These are phyloP conservation scores for Protomyces arabidopsidicola DNA, from an alignment of 1,139 yeast species.

Conservation along the genomic window DNA sequence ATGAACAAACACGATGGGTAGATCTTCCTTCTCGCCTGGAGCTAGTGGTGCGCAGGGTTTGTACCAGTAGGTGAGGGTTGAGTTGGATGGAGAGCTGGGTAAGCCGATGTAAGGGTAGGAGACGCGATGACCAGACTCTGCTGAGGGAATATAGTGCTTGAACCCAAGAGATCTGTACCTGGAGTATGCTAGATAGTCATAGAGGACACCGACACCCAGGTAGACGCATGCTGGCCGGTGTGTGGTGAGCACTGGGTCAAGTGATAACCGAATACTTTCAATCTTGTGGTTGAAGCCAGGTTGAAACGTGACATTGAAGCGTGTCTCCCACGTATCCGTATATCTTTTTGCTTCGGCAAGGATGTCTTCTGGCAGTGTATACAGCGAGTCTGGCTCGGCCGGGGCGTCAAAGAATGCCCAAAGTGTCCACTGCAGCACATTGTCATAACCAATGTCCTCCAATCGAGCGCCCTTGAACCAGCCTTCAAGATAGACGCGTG, in stretches of 20 bases:
- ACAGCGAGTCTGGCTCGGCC: constrained; percentile 8
- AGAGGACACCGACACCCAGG: constrained; percentile 18
- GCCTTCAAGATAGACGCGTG: constrained; percentile 14
- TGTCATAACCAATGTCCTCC: constrained; percentile 23
- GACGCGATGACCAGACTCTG: constrained; percentile 18
- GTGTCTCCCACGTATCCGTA: neutral
- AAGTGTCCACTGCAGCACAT: constrained; percentile 23
- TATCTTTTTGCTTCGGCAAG: constrained; percentile 6
- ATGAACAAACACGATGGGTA: constrained; percentile 26
- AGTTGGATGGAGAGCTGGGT: constrained; percentile 14
- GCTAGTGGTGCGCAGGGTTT: constrained; percentile 4
- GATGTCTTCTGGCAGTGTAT: constrained; percentile 2
- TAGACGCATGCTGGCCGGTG: constrained; percentile 26
- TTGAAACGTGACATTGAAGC: neutral
- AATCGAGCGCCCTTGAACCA: constrained; percentile 26
- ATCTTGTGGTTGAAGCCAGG: constrained; percentile 12
- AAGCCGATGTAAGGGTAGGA: constrained; percentile 20
- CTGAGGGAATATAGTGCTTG: constrained; percentile 18
- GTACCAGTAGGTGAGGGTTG: constrained; percentile 25
- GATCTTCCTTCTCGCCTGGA: constrained; percentile 1
- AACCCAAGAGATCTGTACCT: constrained; percentile 8
- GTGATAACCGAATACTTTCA: constrained; percentile 17
- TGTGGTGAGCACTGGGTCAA: constrained; percentile 13
- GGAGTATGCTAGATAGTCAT: constrained; percentile 14
- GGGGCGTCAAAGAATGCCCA: constrained; percentile 28